phyloP scores from a whole-genome alignment of 140 eudicot species.

The Erigeron philadelphicus region DNA sequence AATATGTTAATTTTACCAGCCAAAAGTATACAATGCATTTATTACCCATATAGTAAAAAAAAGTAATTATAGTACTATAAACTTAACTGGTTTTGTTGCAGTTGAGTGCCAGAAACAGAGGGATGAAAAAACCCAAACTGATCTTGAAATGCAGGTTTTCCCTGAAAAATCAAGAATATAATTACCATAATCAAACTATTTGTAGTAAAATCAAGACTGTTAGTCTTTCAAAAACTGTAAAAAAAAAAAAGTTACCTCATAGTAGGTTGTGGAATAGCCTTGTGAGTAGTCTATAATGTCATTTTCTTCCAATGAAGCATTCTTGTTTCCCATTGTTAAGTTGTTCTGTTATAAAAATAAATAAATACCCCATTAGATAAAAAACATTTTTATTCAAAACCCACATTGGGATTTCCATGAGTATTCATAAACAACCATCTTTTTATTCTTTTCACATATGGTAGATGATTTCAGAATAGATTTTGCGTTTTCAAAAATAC shows the following conservation, averaged over 20 bases:
- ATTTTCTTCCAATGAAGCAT: conserved; percentile 37
- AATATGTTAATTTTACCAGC: conserved; percentile 21
- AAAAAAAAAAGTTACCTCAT: conserved; percentile 36
- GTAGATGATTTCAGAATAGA: no score
- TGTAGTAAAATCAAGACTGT: background rate
- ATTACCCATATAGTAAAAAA: background rate
- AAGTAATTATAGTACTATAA: background rate
- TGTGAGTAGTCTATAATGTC: conserved; percentile 57
- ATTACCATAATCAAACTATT: conserved; percentile 15
- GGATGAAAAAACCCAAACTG: conserved; percentile 46
- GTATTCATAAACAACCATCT: background rate
- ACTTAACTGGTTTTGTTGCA: conserved; percentile 73
- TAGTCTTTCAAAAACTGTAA: background rate
- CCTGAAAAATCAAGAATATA: conserved; percentile 35
- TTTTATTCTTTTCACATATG: background rate
- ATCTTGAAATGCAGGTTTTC: conserved; percentile 45
- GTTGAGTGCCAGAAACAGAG: conserved; percentile 37
- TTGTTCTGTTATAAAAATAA: conserved; percentile 33
- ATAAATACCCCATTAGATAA: background rate
- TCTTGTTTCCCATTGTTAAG: conserved; percentile 31
- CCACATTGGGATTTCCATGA: background rate
- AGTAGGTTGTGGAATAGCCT: conserved; percentile 69
- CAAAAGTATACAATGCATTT: conserved; percentile 12
- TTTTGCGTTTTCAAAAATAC: no score
- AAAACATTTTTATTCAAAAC: no score